A percentile compares a stretch with the other conserved stretches of the same genome.
Conservation (phyloP, 2,329 filamentous ascomycete species). For the Falciphora oryzae region DNA sequence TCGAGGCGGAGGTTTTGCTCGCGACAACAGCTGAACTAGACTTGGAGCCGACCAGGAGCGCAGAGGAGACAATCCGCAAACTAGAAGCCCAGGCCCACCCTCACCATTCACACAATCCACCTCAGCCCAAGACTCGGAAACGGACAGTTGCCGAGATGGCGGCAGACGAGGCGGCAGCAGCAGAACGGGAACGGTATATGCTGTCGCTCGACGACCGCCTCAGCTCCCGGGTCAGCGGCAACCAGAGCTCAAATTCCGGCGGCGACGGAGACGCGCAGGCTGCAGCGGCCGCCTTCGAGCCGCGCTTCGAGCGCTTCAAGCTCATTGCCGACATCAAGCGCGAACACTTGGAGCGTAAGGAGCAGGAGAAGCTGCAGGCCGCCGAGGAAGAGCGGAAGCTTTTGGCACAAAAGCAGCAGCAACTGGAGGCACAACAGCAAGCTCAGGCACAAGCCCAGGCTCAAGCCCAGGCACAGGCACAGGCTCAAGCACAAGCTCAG, state of each 20-base stretch:
- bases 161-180: conserved; percentile 86
- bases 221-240: conserved; percentile 51
- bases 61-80: conserved; percentile 64
- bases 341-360: conserved; percentile 70
- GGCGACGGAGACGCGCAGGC: conserved; percentile 69
- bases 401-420: conserved; percentile 42
- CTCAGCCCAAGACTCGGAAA: conserved; percentile 83
- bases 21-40: conserved; percentile 69
- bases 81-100: conserved; percentile 70
- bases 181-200: conserved; percentile 88
- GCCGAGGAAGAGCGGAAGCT: conserved; percentile 52
- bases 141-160: conserved; percentile 91
- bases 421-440: conserved; percentile 37
- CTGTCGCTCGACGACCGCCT: conserved; percentile 83
- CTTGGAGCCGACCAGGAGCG: conserved; percentile 66
- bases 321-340: conserved; percentile 78
- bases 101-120: conserved; percentile 68
- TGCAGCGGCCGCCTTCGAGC: conserved; percentile 69
- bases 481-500: conserved; percentile 33
- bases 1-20: conserved; percentile 70
- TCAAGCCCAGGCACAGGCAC: conserved; percentile 33
- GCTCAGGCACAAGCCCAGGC: conserved; percentile 25
- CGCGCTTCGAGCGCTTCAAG: conserved; percentile 87
- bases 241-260: conserved; percentile 51
- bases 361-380: conserved; percentile 67